Evolutionary conservation across 805 yeast species (phyloP).

Genomic region (Saturnispora dispora): DNA sequence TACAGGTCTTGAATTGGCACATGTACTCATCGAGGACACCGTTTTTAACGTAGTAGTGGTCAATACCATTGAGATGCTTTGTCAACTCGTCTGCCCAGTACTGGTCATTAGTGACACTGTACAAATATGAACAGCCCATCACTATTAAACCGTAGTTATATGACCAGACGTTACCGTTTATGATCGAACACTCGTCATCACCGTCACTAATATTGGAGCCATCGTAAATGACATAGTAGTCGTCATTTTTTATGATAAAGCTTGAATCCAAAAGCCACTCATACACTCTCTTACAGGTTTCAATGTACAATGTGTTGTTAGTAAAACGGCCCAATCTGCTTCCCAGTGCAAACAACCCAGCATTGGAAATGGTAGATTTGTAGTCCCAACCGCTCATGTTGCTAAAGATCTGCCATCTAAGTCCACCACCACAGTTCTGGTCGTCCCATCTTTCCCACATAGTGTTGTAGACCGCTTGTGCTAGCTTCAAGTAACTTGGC

Average conservation of each 20-base stretch:
- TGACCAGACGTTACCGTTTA: constrained; percentile 50
- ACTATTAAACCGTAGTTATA: constrained; percentile 62
- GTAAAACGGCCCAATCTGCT: constrained; percentile 84
- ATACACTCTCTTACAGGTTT: constrained; percentile 67
- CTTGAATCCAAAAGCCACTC: constrained; percentile 61
- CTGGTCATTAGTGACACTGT: constrained; percentile 44
- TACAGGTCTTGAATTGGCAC: constrained; percentile 49
- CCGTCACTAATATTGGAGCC: constrained; percentile 47
- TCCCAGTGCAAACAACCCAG: constrained; percentile 76
- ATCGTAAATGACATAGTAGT: constrained; percentile 48
- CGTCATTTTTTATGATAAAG: constrained; percentile 35
- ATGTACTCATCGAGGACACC: constrained; percentile 50
- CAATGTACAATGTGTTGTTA: constrained; percentile 58
- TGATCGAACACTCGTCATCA: constrained; percentile 37
- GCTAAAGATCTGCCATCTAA: constrained; percentile 91
- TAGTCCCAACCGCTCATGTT: constrained; percentile 94
- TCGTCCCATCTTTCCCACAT: constrained; percentile 94
- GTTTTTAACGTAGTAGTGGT: constrained; percentile 31
- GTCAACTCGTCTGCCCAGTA: constrained; percentile 34
- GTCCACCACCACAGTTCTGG: constrained; percentile 71
- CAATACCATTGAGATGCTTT: constrained; percentile 30
- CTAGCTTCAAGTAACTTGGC: constrained; percentile 73
- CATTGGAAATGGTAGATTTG: constrained; percentile 83
- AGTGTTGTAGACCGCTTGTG: constrained; percentile 85
- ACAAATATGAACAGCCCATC: constrained; percentile 62